Evolutionary conservation across 2,329 filamentous ascomycete genomes (phyloP), one percentile per base, ranked within the genome.

Genomic region (Onygenales sp.): DNA sequence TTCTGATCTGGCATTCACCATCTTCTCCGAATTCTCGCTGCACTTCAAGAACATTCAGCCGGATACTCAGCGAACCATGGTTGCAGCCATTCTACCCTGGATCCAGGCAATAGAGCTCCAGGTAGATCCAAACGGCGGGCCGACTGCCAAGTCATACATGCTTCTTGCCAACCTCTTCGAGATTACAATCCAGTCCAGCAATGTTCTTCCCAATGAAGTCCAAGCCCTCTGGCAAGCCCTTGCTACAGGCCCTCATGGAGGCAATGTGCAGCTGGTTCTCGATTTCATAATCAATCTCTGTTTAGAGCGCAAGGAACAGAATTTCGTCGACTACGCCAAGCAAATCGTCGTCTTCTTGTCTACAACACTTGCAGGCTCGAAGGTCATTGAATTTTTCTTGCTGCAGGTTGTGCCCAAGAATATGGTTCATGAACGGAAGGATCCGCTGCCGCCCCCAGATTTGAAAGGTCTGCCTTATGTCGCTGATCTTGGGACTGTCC

Each of bases 301-400:
- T 61, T 75, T 98, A 9, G 93, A 98, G 63, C 84, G 92, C 34
- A 84, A 92, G 48, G 94, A 98, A 67, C 93, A 98, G 63, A 97
- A 96, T 62, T 98, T 96, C 68, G 92, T 98, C 52, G 89, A 96
- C 61, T 95, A 94, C 65, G 92, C 92, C 4, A 98, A 97, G 73
- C 93, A 98, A 68, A 93, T 98, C 51, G 90, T 97, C 13, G 94
- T 98, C 0, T 97, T 96, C 67, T 70, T 98, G 4, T 94, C 93
- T 0, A 93, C 88, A 59, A 95, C 80, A 64, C 86, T 71, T 65
- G 84, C 91, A 2, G 91, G 91, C 0, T 85, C 88, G 47, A 94
- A 95, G 63, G 91, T 98, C 2, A 85, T 98, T 9, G 93, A 98
- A 59, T 96, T 96, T 61, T 77, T 98, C 52, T 75, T 97, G 32